Evolutionary conservation across 306 rosid species (phyloP), one percentile per base, ranked within the genome.

Genomic region (Cucurbita pepo): DNA sequence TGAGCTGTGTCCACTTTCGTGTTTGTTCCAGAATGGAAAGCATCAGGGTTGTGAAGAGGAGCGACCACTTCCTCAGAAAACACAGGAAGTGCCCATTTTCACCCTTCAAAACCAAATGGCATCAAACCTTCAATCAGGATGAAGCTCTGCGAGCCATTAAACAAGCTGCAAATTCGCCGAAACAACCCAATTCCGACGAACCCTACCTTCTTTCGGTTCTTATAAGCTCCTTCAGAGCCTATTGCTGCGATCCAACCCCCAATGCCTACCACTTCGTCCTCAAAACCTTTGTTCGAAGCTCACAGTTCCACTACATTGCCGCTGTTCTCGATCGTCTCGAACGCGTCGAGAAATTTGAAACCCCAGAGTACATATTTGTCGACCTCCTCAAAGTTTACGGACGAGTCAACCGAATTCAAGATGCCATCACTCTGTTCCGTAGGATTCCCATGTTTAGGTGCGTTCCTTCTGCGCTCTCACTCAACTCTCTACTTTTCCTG

Each of bases 401-500:
- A 57, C 37, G 10, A 53, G 25, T 62, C 16, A 81, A 77, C 21
- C 79, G 69, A 48, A 50, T 86, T 54, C 82, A 77, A 30, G 96
- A 90, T 37, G 91, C 91, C 58, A 53, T 92, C 77, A 79, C 83
- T 67, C 36, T 93, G 62, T 92, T 88, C 58, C 76, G 15, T 48
- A 77, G 89, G 40, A 85, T 90, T 19, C 95, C 91, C 45, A 82
- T 78, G 81, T 85, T 88, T 75, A 90, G 96, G 81, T 86, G 97
- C 77, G 82, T 79, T 11, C 96, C 91, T 80, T 84, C 93, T 77
- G 84, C 79, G 56, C 67, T 79, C 12, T 84, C 90, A 1, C 81
- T 93, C 79, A 84, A 90, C 67, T 70, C 90, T 77, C 37, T 90
- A 79, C 76, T 92, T 34, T 84, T 77, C 19, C 79, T 85, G 81